Percentiles rank a stretch among this genome's conserved stretches.
These are phyloP conservation scores for Paramecium bursaria DNA, from an alignment of 73 alveolate genomes.

Conservation along the genomic window DNA sequence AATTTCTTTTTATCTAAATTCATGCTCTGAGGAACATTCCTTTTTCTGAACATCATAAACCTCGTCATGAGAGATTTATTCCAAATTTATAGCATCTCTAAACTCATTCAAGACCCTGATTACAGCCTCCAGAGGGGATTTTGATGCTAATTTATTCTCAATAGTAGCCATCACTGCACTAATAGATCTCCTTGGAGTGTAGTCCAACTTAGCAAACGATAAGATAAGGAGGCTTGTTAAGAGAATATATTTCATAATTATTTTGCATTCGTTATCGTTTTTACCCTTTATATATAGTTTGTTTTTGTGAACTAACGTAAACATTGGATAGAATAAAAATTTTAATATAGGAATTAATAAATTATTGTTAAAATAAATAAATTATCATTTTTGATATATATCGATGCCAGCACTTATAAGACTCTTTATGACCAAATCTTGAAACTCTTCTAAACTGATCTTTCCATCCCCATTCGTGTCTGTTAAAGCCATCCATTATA, in stretches of 20 bases:
- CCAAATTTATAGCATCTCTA: conserved; percentile 60
- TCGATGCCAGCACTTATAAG: conserved; percentile 26
- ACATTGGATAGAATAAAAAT: too few relatives aligned
- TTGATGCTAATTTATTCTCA: conserved; percentile 18
- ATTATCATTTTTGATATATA: conserved; percentile 6
- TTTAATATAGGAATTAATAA: too few relatives aligned
- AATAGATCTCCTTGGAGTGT: conserved; percentile 41
- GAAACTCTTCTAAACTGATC: conserved; percentile 41
- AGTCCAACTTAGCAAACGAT: conserved; percentile 51
- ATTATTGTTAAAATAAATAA: too few relatives aligned
- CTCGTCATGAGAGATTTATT: conserved; percentile 40
- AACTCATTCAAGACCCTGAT: conserved; percentile 45
- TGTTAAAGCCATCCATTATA: conserved; percentile 62
- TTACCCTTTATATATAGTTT: too few relatives aligned
- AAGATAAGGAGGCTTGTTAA: too few relatives aligned
- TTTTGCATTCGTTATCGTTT: too few relatives aligned
- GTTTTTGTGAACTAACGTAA: too few relatives aligned
- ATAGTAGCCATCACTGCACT: conserved; percentile 57
- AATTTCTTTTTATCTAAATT: conserved; percentile 28
- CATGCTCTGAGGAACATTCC: conserved; percentile 35
- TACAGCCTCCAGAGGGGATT: conserved; percentile 49
- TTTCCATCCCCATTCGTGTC: conserved; percentile 58
- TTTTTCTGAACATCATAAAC: background rate
- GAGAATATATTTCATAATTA: too few relatives aligned
- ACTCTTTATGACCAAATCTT: conserved; percentile 60